A percentile compares a stretch with the other conserved stretches of the same genome.
Evolutionary conservation across 2,329 filamentous ascomycete species (phyloP).

Genomic region (Penicillium sp.): DNA sequence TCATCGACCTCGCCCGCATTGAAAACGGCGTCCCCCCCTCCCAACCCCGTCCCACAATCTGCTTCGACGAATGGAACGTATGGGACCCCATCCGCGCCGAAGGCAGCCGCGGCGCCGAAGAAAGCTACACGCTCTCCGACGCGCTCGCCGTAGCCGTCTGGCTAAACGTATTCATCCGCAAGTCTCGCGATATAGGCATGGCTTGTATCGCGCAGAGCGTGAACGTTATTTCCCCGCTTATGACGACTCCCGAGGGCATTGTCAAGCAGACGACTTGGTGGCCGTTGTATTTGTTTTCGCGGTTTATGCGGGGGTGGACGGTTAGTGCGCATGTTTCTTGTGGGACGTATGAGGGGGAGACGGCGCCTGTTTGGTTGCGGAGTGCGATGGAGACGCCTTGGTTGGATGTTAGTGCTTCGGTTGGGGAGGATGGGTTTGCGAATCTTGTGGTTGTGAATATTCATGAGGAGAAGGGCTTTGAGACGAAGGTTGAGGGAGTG

Average conservation of each 20-base stretch:
- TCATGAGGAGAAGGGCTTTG: slow-evolving; percentile 64
- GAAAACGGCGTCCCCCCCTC: slow-evolving; percentile 64
- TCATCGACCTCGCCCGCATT: slow-evolving; percentile 76
- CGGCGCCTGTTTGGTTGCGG: slow-evolving; percentile 46
- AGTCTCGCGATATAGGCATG: slow-evolving; percentile 75
- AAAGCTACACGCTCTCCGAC: slow-evolving; percentile 75
- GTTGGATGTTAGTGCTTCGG: slow-evolving; percentile 49
- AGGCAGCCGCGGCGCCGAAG: slow-evolving; percentile 74
- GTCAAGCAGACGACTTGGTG: slow-evolving; percentile 77
- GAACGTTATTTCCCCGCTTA: slow-evolving; percentile 78
- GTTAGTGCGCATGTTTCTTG: slow-evolving; percentile 69
- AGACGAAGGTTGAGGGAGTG: slow-evolving; percentile 65
- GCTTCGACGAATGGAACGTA: slow-evolving; percentile 86
- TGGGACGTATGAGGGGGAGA: slow-evolving; percentile 67
- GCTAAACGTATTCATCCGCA: slow-evolving; percentile 77
- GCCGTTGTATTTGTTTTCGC: slow-evolving; percentile 71
- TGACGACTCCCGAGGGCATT: slow-evolving; percentile 70
- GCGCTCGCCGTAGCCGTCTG: slow-evolving; percentile 76
- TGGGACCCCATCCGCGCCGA: slow-evolving; percentile 76
- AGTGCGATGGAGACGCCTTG: slow-evolving; percentile 69
- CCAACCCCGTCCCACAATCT: slow-evolving; percentile 71
- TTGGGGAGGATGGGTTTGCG: slow-evolving; percentile 63
- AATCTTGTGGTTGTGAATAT: slow-evolving; percentile 77
- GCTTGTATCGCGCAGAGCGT: slow-evolving; percentile 79
- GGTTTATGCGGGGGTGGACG: slow-evolving; percentile 75